These are phyloP conservation scores for Mycosarcoma mackinlayi DNA, from an alignment of 1,284 basidiomycete genomes.

Conservation along the genomic window DNA sequence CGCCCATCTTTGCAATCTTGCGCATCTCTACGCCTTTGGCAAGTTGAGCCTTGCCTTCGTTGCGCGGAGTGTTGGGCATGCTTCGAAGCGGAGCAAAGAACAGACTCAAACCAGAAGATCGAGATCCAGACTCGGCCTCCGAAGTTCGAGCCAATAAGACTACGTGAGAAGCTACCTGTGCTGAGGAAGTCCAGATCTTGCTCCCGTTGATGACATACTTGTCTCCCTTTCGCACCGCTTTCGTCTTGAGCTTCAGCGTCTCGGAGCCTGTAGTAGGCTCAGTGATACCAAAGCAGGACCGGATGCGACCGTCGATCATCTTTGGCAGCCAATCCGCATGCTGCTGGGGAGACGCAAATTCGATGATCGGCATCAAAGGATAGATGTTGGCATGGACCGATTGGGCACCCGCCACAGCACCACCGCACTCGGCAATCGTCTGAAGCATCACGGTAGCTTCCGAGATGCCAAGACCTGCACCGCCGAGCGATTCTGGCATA, in stretches of 20 bases:
- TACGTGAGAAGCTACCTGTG: constrained; percentile 64
- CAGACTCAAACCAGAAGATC: constrained; percentile 56
- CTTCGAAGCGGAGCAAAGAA: constrained; percentile 52
- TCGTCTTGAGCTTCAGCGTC: constrained; percentile 66
- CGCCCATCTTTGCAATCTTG: constrained; percentile 69
- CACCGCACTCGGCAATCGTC: constrained; percentile 69
- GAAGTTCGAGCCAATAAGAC: constrained; percentile 68
- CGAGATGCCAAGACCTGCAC: constrained; percentile 67
- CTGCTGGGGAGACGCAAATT: constrained; percentile 55
- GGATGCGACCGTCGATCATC: constrained; percentile 67
- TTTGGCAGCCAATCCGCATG: constrained; percentile 65
- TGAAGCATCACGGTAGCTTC: constrained; percentile 70
- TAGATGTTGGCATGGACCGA: constrained; percentile 60
- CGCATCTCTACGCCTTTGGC: constrained; percentile 59
- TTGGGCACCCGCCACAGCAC: constrained; percentile 45
- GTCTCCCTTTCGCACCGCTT: constrained; percentile 48
- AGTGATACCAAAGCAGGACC: constrained; percentile 69
- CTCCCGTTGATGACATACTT: constrained; percentile 64
- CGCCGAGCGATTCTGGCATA: constrained; percentile 60
- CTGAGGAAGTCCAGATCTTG: constrained; percentile 65
- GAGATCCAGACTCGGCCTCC: constrained; percentile 46
- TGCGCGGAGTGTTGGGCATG: constrained; percentile 35
- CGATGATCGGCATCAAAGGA: constrained; percentile 54
- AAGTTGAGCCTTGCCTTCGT: constrained; percentile 19
- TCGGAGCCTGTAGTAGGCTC: constrained; percentile 68